Evolutionary conservation across 2,329 filamentous ascomycete genomes (phyloP).

Genomic region (Penicillium brasilianum): DNA sequence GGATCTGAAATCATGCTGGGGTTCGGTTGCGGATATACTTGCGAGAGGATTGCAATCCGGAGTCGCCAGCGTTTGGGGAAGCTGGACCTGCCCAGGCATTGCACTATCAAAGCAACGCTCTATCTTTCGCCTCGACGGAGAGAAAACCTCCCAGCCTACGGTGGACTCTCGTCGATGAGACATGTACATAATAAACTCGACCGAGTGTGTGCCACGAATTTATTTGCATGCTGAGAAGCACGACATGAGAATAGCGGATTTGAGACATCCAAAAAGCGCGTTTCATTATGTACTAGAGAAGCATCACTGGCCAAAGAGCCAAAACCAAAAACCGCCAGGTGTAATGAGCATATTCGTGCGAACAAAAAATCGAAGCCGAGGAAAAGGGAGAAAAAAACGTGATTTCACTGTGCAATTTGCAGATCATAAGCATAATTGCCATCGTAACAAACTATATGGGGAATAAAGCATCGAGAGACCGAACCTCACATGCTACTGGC

Average conservation of each 20-base stretch:
- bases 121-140: background rate
- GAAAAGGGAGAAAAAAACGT: conserved; percentile 16
- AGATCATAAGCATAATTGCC: conserved; percentile 30
- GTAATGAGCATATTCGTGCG: conserved; percentile 3
- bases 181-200: too few species aligned
- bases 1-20: background rate
- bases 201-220: too few species aligned
- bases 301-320: conserved; percentile 11
- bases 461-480: conserved; percentile 36
- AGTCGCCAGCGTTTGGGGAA: background rate
- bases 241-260: background rate
- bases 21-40: background rate
- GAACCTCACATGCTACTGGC: conserved; percentile 24
- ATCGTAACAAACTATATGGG: conserved; percentile 43
- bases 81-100: background rate
- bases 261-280: conserved; percentile 1
- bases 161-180: too few species aligned
- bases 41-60: background rate
- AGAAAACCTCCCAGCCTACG: background rate
- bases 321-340: conserved; percentile 11
- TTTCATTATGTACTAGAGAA: conserved; percentile 26
- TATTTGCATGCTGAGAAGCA: too few species aligned
- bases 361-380: conserved; percentile 10
- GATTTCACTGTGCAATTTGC: conserved; percentile 33
- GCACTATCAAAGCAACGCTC: too few species aligned